Evolutionary conservation across 2,329 filamentous ascomycete species (phyloP).

Genomic region (Arthroderma sp.): DNA sequence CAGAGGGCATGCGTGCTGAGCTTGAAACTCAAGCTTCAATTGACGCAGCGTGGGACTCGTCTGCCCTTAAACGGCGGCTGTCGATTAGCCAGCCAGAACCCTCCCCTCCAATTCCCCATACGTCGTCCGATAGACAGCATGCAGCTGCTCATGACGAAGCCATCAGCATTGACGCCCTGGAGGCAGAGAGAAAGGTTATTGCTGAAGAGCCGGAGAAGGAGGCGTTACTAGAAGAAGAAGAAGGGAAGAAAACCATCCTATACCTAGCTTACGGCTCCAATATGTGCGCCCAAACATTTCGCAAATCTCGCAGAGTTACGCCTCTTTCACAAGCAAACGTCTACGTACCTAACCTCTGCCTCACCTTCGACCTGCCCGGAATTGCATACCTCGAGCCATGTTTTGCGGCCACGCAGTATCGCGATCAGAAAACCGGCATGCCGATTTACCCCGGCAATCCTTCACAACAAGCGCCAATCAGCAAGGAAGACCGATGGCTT

Average conservation of each 20-base stretch:
- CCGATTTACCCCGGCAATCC: slow-evolving; percentile 1
- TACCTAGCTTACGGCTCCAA: slow-evolving; percentile 92
- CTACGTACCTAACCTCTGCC: slow-evolving; percentile 59
- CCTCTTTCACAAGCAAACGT: slow-evolving; percentile 75
- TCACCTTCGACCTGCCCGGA: slow-evolving; percentile 78
- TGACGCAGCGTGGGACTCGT: slow-evolving; percentile 2
- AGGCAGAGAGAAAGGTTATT: slow-evolving; percentile 12
- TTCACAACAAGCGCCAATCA: background rate
- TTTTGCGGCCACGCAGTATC: slow-evolving; percentile 67
- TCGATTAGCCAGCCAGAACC: background rate
- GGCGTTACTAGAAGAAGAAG: slow-evolving; percentile 6
- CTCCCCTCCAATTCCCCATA: slow-evolving; percentile 13
- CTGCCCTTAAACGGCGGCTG: background rate
- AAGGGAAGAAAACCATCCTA: slow-evolving; percentile 45
- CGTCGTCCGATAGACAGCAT: slow-evolving; percentile 16
- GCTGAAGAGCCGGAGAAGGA: slow-evolving; percentile 14
- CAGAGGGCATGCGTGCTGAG: background rate
- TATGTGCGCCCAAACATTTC: slow-evolving; percentile 66
- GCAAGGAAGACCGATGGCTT: slow-evolving; percentile 46
- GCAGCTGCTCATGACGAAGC: slow-evolving; percentile 18
- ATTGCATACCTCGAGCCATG: slow-evolving; percentile 82
- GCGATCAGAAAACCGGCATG: slow-evolving; percentile 30
- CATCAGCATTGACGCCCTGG: slow-evolving; percentile 17
- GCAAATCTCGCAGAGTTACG: slow-evolving; percentile 62
- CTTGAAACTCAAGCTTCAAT: slow-evolving; percentile 6